Base-by-base conservation (phyloP, 129 eudicot genomes). In the Smallanthus sonchifolius region DNA sequence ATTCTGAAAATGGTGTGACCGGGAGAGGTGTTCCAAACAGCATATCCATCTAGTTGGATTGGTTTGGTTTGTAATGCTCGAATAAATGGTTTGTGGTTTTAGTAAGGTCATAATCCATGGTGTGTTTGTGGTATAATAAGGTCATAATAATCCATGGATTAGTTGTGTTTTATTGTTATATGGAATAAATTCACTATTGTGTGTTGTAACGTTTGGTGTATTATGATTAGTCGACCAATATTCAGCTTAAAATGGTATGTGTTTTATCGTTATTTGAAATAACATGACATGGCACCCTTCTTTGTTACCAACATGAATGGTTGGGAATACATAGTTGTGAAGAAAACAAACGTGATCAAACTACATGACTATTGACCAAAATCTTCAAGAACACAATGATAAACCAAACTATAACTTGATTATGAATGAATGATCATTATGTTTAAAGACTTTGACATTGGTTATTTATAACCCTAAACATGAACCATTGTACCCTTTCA, bases 21-120 rank as follows among this genome's bases (percentile, higher is more conserved):
- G 74, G 76, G 4, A 83, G 30, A 61, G 86, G 86, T 14, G 83
- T 83, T 64, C 86, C 86, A n/a, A 83, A 83, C 57, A 83, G 86
- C 65, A 83, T 83, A 19, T 83, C 86, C 6, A 83, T 83, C 71
- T 60, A 79, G 70, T 40, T 44, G 13, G 39, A n/a, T 19, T 14
- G 82, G 9, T 43, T 40, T 57, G 35, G 13, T 20, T 7, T 16
- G 30, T 24, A 24, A 28, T 9, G 17, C 37, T 15, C 0, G 4
- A 54, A 44, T 67, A 67, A 76, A 1, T 45, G 44, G 30, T 30
- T 34, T 28, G 37, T n/a, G 39, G 74, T 35, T 11, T 3, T n/a
- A 76, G 55, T 76, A 67, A 76, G 75, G 48, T 67, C 20, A 76
- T 66, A 7, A 63, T n/a, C n/a, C 9, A 10, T 55, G 32, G 10